Percentiles rank a stretch among this genome's conserved stretches.
phyloP scores from a whole-genome alignment of 495 filamentous ascomycete genomes.

The Aspergillus campestris region DNA sequence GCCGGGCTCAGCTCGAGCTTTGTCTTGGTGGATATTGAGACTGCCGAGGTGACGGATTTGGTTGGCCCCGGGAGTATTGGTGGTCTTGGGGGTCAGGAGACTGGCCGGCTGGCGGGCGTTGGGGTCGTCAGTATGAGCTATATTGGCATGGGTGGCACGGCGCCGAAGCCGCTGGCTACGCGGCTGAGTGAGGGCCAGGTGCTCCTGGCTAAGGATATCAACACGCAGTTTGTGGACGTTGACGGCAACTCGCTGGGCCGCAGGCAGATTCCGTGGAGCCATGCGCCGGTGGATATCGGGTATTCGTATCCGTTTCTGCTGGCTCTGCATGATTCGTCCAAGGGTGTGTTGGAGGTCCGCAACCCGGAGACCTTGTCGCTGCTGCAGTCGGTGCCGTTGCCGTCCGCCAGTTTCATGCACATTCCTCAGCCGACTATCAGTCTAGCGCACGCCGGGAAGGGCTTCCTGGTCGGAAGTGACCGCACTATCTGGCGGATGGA shows the following conservation, averaged over 20 bases:
- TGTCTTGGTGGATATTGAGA: conserved; percentile 80
- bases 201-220: conserved; percentile 88
- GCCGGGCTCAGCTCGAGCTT: conserved; percentile 84
- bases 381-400: conserved; percentile 74
- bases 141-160: conserved; percentile 84
- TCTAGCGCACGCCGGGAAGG: conserved; percentile 87
- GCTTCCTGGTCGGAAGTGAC: conserved; percentile 84
- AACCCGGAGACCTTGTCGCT: conserved; percentile 87
- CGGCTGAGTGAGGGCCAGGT: conserved; percentile 75
- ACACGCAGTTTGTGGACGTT: conserved; percentile 82
- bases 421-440: conserved; percentile 93
- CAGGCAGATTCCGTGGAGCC: conserved; percentile 82
- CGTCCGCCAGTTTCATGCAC: conserved; percentile 72
- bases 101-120: conserved; percentile 56
- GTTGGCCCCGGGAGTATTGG: conserved; percentile 69
- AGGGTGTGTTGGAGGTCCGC: conserved; percentile 80
- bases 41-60: conserved; percentile 60
- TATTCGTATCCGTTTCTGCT: conserved; percentile 95
- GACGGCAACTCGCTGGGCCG: conserved; percentile 76
- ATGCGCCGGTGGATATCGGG: conserved; percentile 80
- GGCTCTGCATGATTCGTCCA: conserved; percentile 72
- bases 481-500: conserved; percentile 92
- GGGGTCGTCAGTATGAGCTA: conserved; percentile 81
- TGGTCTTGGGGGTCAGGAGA: conserved; percentile 53
- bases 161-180: conserved; percentile 81